Evolutionary conservation across 495 filamentous ascomycete species (phyloP).

Genomic region (Lophiotrema nucula): DNA sequence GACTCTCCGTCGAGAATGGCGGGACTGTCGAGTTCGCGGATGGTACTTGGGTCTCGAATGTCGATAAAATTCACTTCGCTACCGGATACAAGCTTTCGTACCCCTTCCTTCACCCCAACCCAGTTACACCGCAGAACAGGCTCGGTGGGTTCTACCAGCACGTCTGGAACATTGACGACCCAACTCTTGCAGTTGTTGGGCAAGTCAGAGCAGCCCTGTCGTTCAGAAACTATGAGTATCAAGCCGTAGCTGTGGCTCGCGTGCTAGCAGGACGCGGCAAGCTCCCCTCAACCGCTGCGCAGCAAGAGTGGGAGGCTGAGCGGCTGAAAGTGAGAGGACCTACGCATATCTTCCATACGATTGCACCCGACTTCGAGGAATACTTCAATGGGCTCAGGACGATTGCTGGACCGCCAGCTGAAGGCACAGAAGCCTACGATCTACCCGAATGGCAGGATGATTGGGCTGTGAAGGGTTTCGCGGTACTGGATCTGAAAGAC

Average conservation of each 20-base stretch:
- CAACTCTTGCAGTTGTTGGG: constrained; percentile 13
- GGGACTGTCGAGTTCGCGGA: constrained; percentile 12
- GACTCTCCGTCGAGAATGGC: neutral
- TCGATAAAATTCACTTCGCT: constrained; percentile 19
- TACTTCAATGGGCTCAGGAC: constrained; percentile 16
- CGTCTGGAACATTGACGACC: constrained; percentile 8
- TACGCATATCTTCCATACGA: constrained; percentile 8
- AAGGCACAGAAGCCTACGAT: neutral
- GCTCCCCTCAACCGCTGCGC: constrained; percentile 41
- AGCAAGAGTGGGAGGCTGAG: constrained; percentile 44
- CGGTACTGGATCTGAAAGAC: neutral
- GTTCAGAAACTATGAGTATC: constrained; percentile 62
- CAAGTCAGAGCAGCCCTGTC: constrained; percentile 50
- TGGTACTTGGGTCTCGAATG: constrained; percentile 7
- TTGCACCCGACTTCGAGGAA: constrained; percentile 13
- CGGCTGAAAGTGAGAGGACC: constrained; percentile 36
- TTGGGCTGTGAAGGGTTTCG: neutral
- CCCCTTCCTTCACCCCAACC: constrained; percentile 12
- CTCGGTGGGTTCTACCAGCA: constrained; percentile 18
- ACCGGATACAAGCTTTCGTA: constrained; percentile 15
- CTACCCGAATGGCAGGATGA: neutral
- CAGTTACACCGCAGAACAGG: no score
- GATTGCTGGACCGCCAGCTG: constrained; percentile 8
- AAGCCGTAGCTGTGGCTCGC: constrained; percentile 57
- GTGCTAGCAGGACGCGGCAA: constrained; percentile 49